These are phyloP conservation scores for Porcisia hertigi DNA, from an alignment of 208 protist species.

Conservation along the genomic window DNA sequence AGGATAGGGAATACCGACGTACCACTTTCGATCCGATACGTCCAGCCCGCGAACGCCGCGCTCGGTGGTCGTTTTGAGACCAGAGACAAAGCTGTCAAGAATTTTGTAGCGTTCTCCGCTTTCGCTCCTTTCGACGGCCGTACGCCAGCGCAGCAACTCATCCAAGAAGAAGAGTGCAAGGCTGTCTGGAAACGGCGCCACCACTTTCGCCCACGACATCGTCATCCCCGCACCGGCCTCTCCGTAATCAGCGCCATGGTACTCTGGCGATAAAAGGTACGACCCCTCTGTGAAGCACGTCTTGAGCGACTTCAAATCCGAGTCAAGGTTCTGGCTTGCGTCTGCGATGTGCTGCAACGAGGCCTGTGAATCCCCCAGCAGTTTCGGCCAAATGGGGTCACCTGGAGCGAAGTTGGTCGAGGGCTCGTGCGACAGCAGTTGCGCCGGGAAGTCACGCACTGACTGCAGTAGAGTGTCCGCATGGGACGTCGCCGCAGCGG, in stretches of 20 bases:
- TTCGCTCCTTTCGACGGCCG: constrained; percentile 37
- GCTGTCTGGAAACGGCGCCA: constrained; percentile 32
- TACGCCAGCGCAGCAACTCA: constrained; percentile 63
- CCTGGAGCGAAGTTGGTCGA: neutral
- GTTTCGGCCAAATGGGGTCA: neutral
- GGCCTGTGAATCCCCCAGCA: neutral
- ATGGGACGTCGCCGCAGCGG: constrained; percentile 3
- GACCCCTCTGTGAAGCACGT: constrained; percentile 40
- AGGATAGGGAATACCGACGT: constrained; percentile 43
- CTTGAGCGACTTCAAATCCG: constrained; percentile 30
- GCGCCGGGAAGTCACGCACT: constrained; percentile 10
- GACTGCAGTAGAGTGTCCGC: constrained; percentile 23
- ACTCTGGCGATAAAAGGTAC: constrained; percentile 4
- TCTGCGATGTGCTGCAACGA: too few species aligned
- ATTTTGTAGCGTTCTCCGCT: constrained; percentile 42
- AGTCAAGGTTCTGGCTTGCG: neutral
- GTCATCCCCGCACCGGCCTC: constrained; percentile 7
- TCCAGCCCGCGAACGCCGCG: constrained; percentile 16
- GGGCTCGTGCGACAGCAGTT: constrained; percentile 5
- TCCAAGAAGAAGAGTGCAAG: constrained; percentile 64
- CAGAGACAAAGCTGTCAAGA: constrained; percentile 32
- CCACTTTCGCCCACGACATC: constrained; percentile 37
- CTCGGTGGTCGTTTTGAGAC: constrained; percentile 9
- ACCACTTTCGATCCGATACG: constrained; percentile 53
- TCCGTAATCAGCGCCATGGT: constrained; percentile 4